phyloP scores from a whole-genome alignment of 2,329 filamentous ascomycete species.

The Pochonia chlamydosporia region DNA sequence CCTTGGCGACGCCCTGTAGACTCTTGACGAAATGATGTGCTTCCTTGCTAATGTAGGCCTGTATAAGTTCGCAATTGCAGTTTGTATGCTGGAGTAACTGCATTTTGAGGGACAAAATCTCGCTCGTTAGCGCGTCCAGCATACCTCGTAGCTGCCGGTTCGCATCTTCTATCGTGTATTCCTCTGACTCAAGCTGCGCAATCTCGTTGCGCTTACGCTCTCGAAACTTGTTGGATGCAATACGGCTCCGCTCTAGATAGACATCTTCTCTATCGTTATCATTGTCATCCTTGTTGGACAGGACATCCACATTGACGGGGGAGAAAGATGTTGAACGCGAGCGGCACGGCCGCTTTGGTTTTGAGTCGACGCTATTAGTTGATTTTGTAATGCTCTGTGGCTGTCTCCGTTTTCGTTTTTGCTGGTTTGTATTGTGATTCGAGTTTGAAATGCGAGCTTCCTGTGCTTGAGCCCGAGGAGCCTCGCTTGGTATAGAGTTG shows the following conservation, averaged over 20 bases:
- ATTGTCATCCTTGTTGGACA: not conserved
- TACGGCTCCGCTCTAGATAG: constrained; percentile 15
- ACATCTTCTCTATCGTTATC: not conserved
- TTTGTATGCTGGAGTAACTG: constrained; percentile 15
- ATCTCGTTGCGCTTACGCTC: constrained; percentile 15
- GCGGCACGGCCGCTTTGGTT: not conserved
- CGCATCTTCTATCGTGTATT: constrained; percentile 13
- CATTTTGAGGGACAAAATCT: constrained; percentile 18
- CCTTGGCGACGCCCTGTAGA: not conserved
- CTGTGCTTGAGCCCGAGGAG: not conserved
- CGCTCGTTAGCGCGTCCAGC: constrained; percentile 12
- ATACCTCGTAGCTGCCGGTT: constrained; percentile 10
- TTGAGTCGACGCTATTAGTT: not conserved
- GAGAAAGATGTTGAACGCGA: constrained; percentile 3
- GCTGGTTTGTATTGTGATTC: not conserved
- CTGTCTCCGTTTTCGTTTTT: not conserved
- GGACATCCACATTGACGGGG: not conserved
- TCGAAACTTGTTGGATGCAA: constrained; percentile 20
- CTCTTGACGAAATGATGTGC: constrained; percentile 12
- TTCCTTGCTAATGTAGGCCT: constrained; percentile 16
- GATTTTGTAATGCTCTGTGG: not conserved
- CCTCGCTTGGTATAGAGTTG: not conserved
- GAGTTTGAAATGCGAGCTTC: not conserved
- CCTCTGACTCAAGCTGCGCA: constrained; percentile 10
- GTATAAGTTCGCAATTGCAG: constrained; percentile 17